Evolutionary conservation across 441 rosid genomes (phyloP).

Genomic region (Raphanus hybrid): DNA sequence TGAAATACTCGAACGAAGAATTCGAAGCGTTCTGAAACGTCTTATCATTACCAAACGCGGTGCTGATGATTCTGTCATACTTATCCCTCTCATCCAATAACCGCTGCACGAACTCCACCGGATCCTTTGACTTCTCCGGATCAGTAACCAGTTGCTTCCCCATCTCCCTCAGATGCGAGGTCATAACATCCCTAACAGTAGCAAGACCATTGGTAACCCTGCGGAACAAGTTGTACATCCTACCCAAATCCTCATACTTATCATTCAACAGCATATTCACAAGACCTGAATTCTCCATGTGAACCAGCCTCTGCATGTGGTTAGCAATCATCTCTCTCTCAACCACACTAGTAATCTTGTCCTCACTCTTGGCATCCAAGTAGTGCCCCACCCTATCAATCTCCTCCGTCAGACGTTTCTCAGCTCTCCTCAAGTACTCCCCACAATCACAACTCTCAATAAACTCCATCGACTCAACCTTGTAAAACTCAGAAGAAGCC

Average conservation of each 20-base stretch:
- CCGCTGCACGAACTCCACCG: conserved; percentile 93
- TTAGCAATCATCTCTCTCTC: conserved; percentile 97
- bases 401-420: conserved; percentile 88
- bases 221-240: conserved; percentile 89
- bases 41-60: conserved; percentile 37
- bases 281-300: conserved; percentile 46
- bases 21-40: conserved; percentile 77
- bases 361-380: conserved; percentile 87
- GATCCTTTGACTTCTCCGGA: conserved; percentile 91
- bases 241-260: conserved; percentile 80
- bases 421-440: conserved; percentile 88
- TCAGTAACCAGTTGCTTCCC: conserved; percentile 93
- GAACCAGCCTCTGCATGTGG: conserved; percentile 72
- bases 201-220: conserved; percentile 83
- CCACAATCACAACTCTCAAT: conserved; percentile 93
- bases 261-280: conserved; percentile 94
- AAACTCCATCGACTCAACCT: conserved; percentile 86
- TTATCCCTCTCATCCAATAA: conserved; percentile 89
- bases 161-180: conserved; percentile 86
- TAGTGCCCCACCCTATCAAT: conserved; percentile 90
- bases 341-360: conserved; percentile 88
- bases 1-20: conserved; percentile 90
- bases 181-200: conserved; percentile 83
- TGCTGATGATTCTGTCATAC: conserved; percentile 72
- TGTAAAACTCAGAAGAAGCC: conserved; percentile 88